A percentile compares a stretch with the other conserved stretches of the same genome.
Conservation (phyloP, 2,329 filamentous ascomycete species). For the Fonsecaea pugnacius region DNA sequence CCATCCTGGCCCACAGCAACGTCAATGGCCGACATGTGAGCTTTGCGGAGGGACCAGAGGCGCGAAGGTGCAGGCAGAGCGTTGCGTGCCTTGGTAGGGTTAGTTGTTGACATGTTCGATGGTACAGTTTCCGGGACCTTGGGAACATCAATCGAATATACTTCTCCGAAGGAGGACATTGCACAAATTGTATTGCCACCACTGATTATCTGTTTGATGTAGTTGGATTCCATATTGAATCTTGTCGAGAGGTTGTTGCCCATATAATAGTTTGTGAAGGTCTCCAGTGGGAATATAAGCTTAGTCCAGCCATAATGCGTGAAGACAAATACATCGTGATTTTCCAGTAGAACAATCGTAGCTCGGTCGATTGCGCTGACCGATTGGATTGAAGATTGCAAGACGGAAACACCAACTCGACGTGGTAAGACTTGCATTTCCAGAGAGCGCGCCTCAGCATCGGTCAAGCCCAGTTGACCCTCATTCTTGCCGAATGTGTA, state of each 20-base stretch:
- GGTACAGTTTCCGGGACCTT: conserved; percentile 67
- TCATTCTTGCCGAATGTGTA: conserved; percentile 96
- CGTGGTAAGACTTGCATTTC: conserved; percentile 81
- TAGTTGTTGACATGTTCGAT: conserved; percentile 76
- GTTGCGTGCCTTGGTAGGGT: conserved; percentile 85
- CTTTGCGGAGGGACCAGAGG: conserved; percentile 87
- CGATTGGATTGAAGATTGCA: conserved; percentile 71
- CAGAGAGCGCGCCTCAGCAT: conserved; percentile 89
- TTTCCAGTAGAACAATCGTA: conserved; percentile 82
- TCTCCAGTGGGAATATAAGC: conserved; percentile 78
- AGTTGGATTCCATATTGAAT: conserved; percentile 67
- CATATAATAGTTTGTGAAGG: conserved; percentile 71
- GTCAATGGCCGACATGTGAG: conserved; percentile 80
- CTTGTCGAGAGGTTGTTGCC: conserved; percentile 65
- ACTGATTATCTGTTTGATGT: conserved; percentile 76
- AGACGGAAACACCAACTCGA: conserved; percentile 84
- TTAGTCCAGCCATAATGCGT: conserved; percentile 96
- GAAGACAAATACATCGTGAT: conserved; percentile 89
- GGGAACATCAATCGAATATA: conserved; percentile 82
- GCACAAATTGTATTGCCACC: conserved; percentile 92
- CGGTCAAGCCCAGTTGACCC: conserved; percentile 90
- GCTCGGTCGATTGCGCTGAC: conserved; percentile 90
- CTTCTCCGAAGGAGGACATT: conserved; percentile 78
- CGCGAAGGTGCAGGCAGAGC: conserved; percentile 77
- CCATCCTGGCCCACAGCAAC: conserved; percentile 90